A percentile compares a stretch with the other conserved stretches of the same genome.
Evolutionary conservation across 1,284 basidiomycete species (phyloP).

Genomic region (Porogramme epimiltina): DNA sequence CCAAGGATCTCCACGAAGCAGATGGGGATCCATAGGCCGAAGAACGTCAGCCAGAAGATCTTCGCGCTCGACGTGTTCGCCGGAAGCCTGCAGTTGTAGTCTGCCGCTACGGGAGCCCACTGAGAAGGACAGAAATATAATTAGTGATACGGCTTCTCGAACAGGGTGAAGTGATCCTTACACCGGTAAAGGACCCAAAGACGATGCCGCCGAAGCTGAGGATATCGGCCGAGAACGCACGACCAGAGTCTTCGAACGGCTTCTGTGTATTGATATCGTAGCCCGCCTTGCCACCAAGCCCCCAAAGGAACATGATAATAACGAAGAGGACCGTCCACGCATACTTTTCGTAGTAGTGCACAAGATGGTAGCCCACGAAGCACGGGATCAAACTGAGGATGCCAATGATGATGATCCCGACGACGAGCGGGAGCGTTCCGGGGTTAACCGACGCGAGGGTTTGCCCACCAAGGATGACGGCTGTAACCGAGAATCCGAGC

Average conservation of each 20-base stretch:
- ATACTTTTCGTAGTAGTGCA: slow-evolving; percentile 63
- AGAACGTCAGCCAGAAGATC: slow-evolving; percentile 57
- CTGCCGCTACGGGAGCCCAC: slow-evolving; percentile 53
- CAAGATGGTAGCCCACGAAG: slow-evolving; percentile 51
- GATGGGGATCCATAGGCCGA: slow-evolving; percentile 58
- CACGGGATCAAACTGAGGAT: slow-evolving; percentile 48
- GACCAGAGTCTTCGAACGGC: slow-evolving; percentile 46
- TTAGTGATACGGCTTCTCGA: too few species aligned
- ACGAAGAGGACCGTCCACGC: slow-evolving; percentile 60
- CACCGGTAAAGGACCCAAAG: slow-evolving; percentile 54
- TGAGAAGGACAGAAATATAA: slow-evolving; percentile 5
- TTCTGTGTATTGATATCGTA: slow-evolving; percentile 50
- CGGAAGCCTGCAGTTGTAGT: slow-evolving; percentile 58
- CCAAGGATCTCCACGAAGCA: slow-evolving; percentile 58
- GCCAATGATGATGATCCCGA: slow-evolving; percentile 47
- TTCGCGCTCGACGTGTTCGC: slow-evolving; percentile 44
- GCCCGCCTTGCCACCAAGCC: slow-evolving; percentile 53
- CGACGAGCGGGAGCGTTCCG: slow-evolving; percentile 44
- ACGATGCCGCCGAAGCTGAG: slow-evolving; percentile 61
- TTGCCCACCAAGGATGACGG: slow-evolving; percentile 51
- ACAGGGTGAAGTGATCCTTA: slow-evolving; percentile 24
- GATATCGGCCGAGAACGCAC: slow-evolving; percentile 45
- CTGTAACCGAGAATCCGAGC: slow-evolving; percentile 47
- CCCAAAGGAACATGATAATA: slow-evolving; percentile 59
- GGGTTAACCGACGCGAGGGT: slow-evolving; percentile 46